Evolutionary conservation across 768 basidiomycete species (phyloP), one percentile per base, ranked within the genome.

Genomic region (Serendipita sp.): DNA sequence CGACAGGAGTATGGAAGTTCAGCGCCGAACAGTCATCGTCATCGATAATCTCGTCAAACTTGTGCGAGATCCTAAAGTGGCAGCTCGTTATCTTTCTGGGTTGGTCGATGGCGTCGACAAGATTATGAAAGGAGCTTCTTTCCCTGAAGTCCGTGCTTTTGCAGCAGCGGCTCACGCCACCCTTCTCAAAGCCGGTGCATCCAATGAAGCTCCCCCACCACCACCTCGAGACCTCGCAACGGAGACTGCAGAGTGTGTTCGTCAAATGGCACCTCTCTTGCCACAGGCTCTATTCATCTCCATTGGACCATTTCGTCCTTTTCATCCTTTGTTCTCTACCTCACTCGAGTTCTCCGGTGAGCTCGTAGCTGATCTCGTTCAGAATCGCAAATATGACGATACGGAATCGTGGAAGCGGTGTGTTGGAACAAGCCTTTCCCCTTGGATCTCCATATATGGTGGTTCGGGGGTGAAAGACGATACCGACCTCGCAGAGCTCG

Each of bases 61-160:
- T 65, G 95, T 98, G 43, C 87, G 95, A 66, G 83, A 94, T 69
- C 87, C 90, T 2, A 83, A 80, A 64, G 82, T 97, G 42, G 95
- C 95, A 60, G 94, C 93, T 2, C 80, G 80, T 34, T 93, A 97
- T 73, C 82, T 94, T 34, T 86, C 86, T 66, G 79, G 85, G 42
- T 83, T 98, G 43, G 86, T 95, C 3, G 87, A 90, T 34, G 92
- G 94, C 63, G 91, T 95, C 17, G 82, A 89, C 70, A 89, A 87
- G 73, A 91, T 97, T 67, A 88, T 88, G 13, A 83, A 83, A 62
- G 82, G 86, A 17, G 94, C 94, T 61, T 91, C 94, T 28, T 98
- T 98, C 79, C 95, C 95, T 61, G 95, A 98, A 76, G 86, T 96
- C 68, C 88, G 93, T 63, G 90, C 89, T n/a, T 97, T 96, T 72